Evolutionary conservation across 306 rosid genomes (phyloP), one percentile per base, ranked within the genome.

Genomic region (Sicyos baderoa): DNA sequence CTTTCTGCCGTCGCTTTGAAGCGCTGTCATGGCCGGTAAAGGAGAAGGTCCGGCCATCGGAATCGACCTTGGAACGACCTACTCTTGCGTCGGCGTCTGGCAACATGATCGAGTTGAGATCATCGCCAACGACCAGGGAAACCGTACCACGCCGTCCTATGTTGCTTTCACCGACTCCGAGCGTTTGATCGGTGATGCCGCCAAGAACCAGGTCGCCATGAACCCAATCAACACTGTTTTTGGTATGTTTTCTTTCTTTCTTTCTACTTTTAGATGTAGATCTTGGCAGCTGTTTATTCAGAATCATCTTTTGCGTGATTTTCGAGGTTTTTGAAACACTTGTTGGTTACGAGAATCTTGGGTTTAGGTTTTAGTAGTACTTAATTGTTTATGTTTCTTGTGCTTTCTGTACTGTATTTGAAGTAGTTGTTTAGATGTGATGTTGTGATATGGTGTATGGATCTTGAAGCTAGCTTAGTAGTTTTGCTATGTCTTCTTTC

Each of bases 21-120:
- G 42, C 7, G 8, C 8, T 35, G 42, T 1, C 0, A 35, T 35
- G 42, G 42, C 42, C 7, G 42, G 42, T 35, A 35, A 35, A 35
- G 42, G 42, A 4, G 42, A 35, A 35, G 42, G 42, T 6, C 42
- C 42, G 42, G 42, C 42, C 0, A 35, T 35, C 42, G 42, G 42
- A 5, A 35, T 35, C 42, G 42, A 35, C 6, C 42, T 35, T 35
- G 42, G 88, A 12, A 87, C 89, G 0, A 84, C 88, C 0, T 83
- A 87, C 83, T 87, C 94, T 3, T 85, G 90, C 67, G 94, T 87
- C 7, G 94, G 90, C 15, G 88, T 83, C 0, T 87, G 90, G 94
- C 88, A 85, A 54, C 86, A 85, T 29, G 94, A 85, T 18, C 79
- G 94, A 0, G 94, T 87, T 0, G 94, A 87, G 62, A 87, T 85